A percentile compares a stretch with the other conserved stretches of the same genome.
These are phyloP conservation scores for Colletotrichum siamense DNA, from an alignment of 2,329 filamentous ascomycete species.

Conservation along the genomic window DNA sequence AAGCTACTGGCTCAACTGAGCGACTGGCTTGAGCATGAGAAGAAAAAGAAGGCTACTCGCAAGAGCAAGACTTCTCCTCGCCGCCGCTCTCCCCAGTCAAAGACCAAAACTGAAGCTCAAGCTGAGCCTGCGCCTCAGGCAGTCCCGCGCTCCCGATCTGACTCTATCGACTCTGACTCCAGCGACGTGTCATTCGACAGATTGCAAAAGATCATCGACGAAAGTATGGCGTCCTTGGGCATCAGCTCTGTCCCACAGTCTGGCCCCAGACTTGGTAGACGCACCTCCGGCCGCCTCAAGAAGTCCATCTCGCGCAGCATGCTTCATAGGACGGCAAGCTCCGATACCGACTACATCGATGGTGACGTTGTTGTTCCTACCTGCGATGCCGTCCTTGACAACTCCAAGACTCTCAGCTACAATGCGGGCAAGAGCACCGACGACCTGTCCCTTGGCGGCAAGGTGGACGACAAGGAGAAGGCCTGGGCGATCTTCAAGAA, in stretches of 20 bases:
- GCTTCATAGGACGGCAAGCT: slow-evolving; percentile 63
- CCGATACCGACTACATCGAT: slow-evolving; percentile 86
- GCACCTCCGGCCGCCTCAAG: slow-evolving; percentile 41
- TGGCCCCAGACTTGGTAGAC: slow-evolving; percentile 46
- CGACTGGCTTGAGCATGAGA: slow-evolving; percentile 85
- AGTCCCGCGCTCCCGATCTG: slow-evolving; percentile 39
- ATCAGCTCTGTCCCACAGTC: slow-evolving; percentile 50
- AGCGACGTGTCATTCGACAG: slow-evolving; percentile 78
- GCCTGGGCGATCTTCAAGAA: slow-evolving; percentile 89
- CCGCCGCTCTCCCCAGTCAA: slow-evolving; percentile 40
- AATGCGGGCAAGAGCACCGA: slow-evolving; percentile 51
- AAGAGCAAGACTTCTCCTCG: slow-evolving; percentile 50
- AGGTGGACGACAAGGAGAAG: slow-evolving; percentile 67
- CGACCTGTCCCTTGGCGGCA: slow-evolving; percentile 45
- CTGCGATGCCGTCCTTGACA: slow-evolving; percentile 86
- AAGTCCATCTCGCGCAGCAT: slow-evolving; percentile 44
- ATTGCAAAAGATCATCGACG: slow-evolving; percentile 80
- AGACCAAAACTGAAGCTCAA: neutral
- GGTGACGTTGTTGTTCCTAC: slow-evolving; percentile 83
- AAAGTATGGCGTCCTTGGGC: slow-evolving; percentile 63
- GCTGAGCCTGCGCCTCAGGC: slow-evolving; percentile 4
- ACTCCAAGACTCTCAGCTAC: slow-evolving; percentile 86
- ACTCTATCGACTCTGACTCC: slow-evolving; percentile 69
- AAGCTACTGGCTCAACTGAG: slow-evolving; percentile 75
- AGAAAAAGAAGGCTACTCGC: slow-evolving; percentile 65